phyloP scores from a whole-genome alignment of 768 basidiomycete species.

The Serendipita sp. region DNA sequence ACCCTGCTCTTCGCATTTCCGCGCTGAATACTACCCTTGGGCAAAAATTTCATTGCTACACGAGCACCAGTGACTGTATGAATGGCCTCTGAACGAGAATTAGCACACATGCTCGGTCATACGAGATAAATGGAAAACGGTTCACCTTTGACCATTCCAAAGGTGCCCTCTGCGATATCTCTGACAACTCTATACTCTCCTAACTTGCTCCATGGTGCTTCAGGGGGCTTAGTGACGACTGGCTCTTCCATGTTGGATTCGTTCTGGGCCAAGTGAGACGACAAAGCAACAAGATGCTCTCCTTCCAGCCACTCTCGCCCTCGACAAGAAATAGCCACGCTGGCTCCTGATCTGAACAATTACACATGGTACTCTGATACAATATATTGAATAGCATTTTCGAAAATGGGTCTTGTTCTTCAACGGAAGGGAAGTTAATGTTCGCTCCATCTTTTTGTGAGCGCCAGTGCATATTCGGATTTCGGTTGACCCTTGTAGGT shows the following conservation, averaged over 20 bases:
- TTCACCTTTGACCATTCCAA: slow-evolving; percentile 98
- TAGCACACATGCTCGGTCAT: not conserved
- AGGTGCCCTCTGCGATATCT: slow-evolving; percentile 91
- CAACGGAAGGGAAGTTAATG: too few relatives aligned
- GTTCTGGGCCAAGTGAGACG: not conserved
- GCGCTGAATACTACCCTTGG: slow-evolving; percentile 80
- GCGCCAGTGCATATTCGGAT: too few relatives aligned
- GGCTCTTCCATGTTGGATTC: not conserved
- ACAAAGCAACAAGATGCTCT: not conserved
- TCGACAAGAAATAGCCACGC: too few relatives aligned
- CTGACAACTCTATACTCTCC: slow-evolving; percentile 80
- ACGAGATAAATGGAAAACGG: slow-evolving; percentile 12
- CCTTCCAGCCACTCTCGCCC: not conserved
- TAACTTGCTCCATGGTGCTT: slow-evolving; percentile 37
- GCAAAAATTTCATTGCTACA: slow-evolving; percentile 96
- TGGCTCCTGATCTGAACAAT: too few relatives aligned
- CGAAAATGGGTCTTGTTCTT: too few relatives aligned
- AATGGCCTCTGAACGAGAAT: slow-evolving; percentile 50
- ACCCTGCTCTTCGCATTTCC: slow-evolving; percentile 87
- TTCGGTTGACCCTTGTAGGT: too few relatives aligned
- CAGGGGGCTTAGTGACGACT: not conserved
- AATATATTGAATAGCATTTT: too few relatives aligned
- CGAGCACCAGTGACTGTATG: slow-evolving; percentile 90
- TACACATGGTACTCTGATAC: too few relatives aligned
- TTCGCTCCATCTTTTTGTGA: too few relatives aligned